Evolutionary conservation across 108 stramenopile genomes (phyloP).

Genomic region (Cyclotella baltica): DNA sequence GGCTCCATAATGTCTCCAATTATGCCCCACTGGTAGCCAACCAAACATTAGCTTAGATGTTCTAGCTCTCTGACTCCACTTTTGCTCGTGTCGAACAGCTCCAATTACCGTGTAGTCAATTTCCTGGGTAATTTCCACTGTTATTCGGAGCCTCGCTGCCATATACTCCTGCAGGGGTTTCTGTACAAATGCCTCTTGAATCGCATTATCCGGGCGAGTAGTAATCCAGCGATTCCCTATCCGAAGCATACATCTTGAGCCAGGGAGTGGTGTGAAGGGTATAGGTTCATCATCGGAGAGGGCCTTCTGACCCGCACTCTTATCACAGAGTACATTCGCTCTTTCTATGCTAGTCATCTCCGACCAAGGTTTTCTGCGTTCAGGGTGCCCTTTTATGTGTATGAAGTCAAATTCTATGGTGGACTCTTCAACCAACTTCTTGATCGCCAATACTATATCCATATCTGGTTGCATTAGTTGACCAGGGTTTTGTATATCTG

Average conservation of each 20-base stretch:
- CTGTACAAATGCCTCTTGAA: background rate
- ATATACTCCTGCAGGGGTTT: background rate
- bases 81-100: background rate
- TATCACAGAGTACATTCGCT: background rate
- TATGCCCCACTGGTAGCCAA: constrained; percentile 1
- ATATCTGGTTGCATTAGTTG: background rate
- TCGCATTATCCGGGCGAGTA: background rate
- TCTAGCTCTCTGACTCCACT: background rate
- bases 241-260: constrained; percentile 1
- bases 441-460: constrained; percentile 2
- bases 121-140: background rate
- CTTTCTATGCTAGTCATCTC: background rate
- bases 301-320: background rate
- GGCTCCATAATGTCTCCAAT: constrained; percentile 5
- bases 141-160: background rate
- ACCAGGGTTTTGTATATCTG: background rate
- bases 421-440: background rate
- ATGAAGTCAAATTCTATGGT: background rate
- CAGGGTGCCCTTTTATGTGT: background rate
- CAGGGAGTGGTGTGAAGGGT: background rate
- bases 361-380: background rate
- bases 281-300: background rate
- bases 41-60: background rate
- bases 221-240: background rate
- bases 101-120: background rate